These are phyloP conservation scores for Metschnikowia peoriensis DNA, from an alignment of 805 yeast genomes.

Conservation along the genomic window DNA sequence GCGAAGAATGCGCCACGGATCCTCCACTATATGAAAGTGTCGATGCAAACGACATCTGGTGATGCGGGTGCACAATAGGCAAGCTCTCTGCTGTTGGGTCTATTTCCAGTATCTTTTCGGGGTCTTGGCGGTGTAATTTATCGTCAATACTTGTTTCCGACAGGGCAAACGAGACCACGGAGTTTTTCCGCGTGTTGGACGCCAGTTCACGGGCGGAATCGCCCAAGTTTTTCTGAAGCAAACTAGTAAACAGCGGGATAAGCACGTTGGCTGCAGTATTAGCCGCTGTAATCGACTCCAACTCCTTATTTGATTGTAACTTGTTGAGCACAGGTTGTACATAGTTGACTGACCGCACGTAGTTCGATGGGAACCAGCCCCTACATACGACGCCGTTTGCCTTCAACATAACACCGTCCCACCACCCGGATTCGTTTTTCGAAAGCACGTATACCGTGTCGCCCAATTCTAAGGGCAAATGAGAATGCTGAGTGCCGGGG, in stretches of 20 bases:
- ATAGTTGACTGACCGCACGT: slow-evolving; percentile 48
- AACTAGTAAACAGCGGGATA: slow-evolving; percentile 39
- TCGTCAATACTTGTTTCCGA: slow-evolving; percentile 35
- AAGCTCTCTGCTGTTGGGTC: no score
- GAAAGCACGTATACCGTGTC: slow-evolving; percentile 69
- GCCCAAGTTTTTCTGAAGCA: slow-evolving; percentile 32
- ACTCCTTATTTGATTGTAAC: slow-evolving; percentile 38
- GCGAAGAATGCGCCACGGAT: slow-evolving; percentile 3
- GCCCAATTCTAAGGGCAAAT: slow-evolving; percentile 56
- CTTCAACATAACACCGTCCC: slow-evolving; percentile 67
- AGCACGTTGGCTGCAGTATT: slow-evolving; percentile 47
- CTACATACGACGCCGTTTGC: slow-evolving; percentile 44
- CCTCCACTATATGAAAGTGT: slow-evolving; percentile 9
- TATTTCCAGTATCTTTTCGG: no score
- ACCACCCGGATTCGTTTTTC: slow-evolving; percentile 72
- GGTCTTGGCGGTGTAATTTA: neutral
- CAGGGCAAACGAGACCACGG: slow-evolving; percentile 50
- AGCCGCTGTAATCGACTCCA: slow-evolving; percentile 45
- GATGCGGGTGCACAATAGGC: neutral
- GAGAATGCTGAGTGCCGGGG: slow-evolving; percentile 50
- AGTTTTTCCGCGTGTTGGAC: slow-evolving; percentile 43
- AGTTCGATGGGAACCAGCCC: slow-evolving; percentile 85
- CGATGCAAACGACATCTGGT: slow-evolving; percentile 14
- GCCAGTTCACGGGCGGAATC: slow-evolving; percentile 35
- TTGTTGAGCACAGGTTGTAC: slow-evolving; percentile 40